Conservation (phyloP, 176 grass and related monocot species). For the Oryza glumipatula region DNA sequence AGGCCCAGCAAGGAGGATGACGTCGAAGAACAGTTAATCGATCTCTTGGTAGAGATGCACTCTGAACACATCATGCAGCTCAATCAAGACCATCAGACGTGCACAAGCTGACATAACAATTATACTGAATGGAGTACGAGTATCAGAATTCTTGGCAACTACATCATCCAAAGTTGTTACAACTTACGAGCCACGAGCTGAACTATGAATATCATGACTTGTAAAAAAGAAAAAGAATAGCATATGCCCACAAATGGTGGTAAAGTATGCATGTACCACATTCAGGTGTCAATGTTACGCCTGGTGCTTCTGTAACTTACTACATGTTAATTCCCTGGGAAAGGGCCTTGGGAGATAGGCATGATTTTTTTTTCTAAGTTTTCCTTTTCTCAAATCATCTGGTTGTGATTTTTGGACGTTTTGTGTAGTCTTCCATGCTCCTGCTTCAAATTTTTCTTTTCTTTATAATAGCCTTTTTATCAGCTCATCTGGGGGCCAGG, state of each 20-base stretch:
- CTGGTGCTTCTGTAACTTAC: no score
- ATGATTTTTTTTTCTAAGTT: neutral
- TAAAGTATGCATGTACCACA: neutral
- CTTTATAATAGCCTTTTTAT: no score
- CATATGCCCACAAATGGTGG: neutral
- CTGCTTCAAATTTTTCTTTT: no score
- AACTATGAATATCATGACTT: neutral
- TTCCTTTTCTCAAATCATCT: no score
- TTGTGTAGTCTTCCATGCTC: no score
- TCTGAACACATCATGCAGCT: conserved; percentile 12
- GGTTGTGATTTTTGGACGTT: no score
- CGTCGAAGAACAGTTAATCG: conserved; percentile 48
- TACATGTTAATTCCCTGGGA: no score
- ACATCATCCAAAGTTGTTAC: neutral
- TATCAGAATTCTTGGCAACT: neutral
- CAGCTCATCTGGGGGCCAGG: no score
- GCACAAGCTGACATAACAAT: neutral
- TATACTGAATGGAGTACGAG: neutral
- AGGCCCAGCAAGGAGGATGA: conserved; percentile 51
- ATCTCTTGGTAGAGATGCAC: conserved; percentile 49
- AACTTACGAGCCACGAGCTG: neutral
- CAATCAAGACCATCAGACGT: neutral
- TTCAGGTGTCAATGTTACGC: neutral
- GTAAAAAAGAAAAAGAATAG: no score
- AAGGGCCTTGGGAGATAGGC: neutral